A percentile compares a stretch with the other conserved stretches of the same genome.
Conservation (phyloP, 768 basidiomycete genomes). For the Amanita rubescens region DNA sequence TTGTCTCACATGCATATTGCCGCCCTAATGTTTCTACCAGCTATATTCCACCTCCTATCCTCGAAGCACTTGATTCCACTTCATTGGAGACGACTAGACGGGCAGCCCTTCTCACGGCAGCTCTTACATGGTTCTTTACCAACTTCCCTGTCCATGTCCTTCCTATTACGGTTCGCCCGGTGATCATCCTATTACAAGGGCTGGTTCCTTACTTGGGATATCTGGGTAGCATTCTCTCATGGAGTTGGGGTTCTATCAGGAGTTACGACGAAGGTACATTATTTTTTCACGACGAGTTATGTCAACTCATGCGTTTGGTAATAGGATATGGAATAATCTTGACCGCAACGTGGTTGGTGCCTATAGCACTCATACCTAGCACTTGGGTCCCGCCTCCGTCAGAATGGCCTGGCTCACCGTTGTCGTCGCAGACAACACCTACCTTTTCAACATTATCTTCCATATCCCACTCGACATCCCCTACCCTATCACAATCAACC, state of each 20-base stretch:
- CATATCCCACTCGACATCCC: no score
- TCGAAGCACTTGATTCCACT: conserved; percentile 56
- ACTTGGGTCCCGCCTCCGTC: conserved; percentile 39
- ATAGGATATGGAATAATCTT: conserved; percentile 68
- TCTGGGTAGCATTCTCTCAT: conserved; percentile 70
- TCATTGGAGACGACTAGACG: conserved; percentile 63
- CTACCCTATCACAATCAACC: no score
- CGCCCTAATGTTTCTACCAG: conserved; percentile 24
- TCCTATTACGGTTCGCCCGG: conserved; percentile 54
- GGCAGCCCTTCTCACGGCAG: conserved; percentile 66
- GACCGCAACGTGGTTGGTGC: conserved; percentile 76
- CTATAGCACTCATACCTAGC: conserved; percentile 68
- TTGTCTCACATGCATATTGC: background rate
- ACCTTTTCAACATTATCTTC: background rate
- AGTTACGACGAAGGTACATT: conserved; percentile 62
- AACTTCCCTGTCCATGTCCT: conserved; percentile 52
- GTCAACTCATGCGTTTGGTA: background rate
- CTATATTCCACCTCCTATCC: conserved; percentile 72
- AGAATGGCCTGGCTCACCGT: conserved; percentile 5
- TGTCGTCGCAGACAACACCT: background rate
- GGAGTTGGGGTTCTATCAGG: conserved; percentile 71
- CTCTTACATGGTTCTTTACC: conserved; percentile 68
- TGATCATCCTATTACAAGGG: conserved; percentile 49
- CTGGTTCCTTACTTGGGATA: conserved; percentile 67
- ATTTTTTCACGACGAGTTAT: background rate